A percentile compares a stretch with the other conserved stretches of the same genome.
phyloP scores from a whole-genome alignment of 192 early-diverging fungal genomes.

The Diversispora epigaea region DNA sequence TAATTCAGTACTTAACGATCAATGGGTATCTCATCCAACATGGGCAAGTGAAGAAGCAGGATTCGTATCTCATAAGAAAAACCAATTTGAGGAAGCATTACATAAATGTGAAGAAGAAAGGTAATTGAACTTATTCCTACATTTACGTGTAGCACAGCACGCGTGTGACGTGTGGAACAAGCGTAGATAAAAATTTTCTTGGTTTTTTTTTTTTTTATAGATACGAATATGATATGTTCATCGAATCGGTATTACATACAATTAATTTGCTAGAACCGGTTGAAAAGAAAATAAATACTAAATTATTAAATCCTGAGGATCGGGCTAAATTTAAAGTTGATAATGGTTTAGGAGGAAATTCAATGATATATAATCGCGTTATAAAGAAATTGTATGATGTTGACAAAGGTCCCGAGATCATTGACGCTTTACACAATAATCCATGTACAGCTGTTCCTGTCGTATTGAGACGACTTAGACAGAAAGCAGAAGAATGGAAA shows the following conservation, averaged over 20 bases:
- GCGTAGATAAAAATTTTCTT: too few species aligned
- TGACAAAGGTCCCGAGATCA: constrained; percentile 82
- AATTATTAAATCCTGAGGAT: constrained; percentile 76
- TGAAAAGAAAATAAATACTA: constrained; percentile 71
- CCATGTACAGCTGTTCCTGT: constrained; percentile 91
- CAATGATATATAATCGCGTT: constrained; percentile 87
- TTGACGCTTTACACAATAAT: constrained; percentile 89
- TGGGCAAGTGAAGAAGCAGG: constrained; percentile 89
- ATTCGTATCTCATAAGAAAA: constrained; percentile 90
- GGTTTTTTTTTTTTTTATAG: constrained; percentile 20
- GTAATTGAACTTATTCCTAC: constrained; percentile 31
- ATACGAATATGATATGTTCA: constrained; percentile 94
- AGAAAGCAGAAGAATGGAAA: constrained; percentile 99
- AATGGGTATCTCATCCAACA: constrained; percentile 91
- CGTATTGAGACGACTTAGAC: constrained; percentile 90
- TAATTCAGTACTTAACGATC: constrained; percentile 95
- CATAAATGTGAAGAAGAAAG: constrained; percentile 96
- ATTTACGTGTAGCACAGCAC: not conserved
- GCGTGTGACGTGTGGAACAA: not conserved
- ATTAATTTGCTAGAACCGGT: constrained; percentile 92
- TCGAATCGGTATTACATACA: constrained; percentile 87
- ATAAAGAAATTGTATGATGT: constrained; percentile 94
- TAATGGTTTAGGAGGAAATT: constrained; percentile 77
- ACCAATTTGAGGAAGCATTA: constrained; percentile 88
- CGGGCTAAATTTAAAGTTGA: constrained; percentile 67